phyloP scores from a whole-genome alignment of 805 yeast species.

The Candida odintsovae region DNA sequence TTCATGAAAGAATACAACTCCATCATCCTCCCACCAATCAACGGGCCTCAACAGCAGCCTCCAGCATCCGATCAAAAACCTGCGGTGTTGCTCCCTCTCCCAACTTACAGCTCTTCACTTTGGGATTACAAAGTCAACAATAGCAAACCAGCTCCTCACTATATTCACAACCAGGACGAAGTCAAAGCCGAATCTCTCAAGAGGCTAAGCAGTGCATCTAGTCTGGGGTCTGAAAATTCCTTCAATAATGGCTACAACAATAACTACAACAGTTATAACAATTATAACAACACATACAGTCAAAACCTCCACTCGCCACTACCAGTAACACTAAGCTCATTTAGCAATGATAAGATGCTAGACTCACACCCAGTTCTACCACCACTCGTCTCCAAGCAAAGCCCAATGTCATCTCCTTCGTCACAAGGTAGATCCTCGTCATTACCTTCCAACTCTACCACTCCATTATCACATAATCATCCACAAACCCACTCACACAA shows the following conservation, averaged over 20 bases:
- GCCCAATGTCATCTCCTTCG: slow-evolving; percentile 8
- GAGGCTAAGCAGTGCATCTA: neutral
- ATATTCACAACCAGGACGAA: neutral
- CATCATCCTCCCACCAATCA: slow-evolving; percentile 9
- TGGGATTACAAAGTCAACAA: neutral
- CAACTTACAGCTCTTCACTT: slow-evolving; percentile 4
- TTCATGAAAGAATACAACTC: slow-evolving; percentile 3
- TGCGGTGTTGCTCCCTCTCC: neutral
- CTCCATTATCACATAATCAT: slow-evolving; percentile 4
- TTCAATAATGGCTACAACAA: slow-evolving; percentile 5
- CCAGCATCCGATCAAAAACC: neutral
- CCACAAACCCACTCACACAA: neutral
- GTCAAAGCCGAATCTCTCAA: neutral
- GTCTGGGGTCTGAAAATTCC: neutral
- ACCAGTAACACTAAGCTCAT: slow-evolving; percentile 6
- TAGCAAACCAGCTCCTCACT: neutral
- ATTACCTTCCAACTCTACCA: slow-evolving; percentile 9
- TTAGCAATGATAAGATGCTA: slow-evolving; percentile 1
- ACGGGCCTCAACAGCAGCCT: slow-evolving; percentile 4
- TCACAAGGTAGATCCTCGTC: slow-evolving; percentile 10
- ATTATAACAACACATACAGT: slow-evolving; percentile 5
- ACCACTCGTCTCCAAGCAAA: neutral
- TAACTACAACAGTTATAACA: slow-evolving; percentile 3
- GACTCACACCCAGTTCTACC: slow-evolving; percentile 8
- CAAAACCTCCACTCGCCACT: slow-evolving; percentile 5